Evolutionary conservation across 495 filamentous ascomycete species (phyloP).

Genomic region (Poronia punctata): DNA sequence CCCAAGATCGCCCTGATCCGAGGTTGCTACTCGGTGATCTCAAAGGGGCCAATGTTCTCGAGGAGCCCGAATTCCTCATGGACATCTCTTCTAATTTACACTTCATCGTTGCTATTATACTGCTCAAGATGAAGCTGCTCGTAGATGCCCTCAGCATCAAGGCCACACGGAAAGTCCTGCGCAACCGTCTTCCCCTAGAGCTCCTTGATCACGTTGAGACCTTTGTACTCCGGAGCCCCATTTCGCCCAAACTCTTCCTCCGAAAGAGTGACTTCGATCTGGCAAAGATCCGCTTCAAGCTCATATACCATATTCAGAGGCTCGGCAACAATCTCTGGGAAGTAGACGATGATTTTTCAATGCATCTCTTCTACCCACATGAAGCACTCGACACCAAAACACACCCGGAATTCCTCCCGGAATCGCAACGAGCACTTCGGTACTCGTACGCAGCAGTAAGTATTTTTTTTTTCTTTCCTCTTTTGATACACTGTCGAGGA

Average conservation of each 20-base stretch:
- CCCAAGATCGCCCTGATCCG: conserved; percentile 35
- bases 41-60: conserved; percentile 32
- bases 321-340: conserved; percentile 19
- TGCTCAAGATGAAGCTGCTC: conserved; percentile 35
- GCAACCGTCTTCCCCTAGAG: conserved; percentile 11
- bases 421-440: no score
- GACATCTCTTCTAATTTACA: conserved; percentile 14
- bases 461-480: no score
- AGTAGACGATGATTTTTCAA: no score
- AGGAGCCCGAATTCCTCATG: conserved; percentile 12
- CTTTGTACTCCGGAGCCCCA: conserved; percentile 12
- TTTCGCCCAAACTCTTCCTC: conserved; percentile 12
- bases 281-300: conserved; percentile 7
- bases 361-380: no score
- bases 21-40: conserved; percentile 25
- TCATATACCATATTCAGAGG: conserved; percentile 20
- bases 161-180: conserved; percentile 17
- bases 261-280: conserved; percentile 5
- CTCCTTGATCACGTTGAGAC: conserved; percentile 17
- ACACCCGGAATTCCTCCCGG: no score
- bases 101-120: conserved; percentile 20
- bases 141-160: conserved; percentile 27
- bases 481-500: no score
- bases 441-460: no score
- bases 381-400: no score